These are phyloP conservation scores for Tagetes patula DNA, from an alignment of 129 eudicot genomes.

Conservation along the genomic window DNA sequence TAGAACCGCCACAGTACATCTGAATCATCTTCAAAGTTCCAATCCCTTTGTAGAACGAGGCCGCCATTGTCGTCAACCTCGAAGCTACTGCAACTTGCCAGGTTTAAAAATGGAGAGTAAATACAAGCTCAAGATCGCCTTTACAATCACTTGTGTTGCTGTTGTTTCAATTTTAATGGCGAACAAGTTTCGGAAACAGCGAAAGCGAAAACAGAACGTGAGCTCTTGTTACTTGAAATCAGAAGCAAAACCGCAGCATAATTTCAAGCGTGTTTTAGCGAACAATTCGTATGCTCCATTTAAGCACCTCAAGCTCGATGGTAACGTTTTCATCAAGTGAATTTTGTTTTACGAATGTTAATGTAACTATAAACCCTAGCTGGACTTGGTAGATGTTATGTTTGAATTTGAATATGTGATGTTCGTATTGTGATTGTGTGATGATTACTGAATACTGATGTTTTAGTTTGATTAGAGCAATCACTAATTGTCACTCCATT, in stretches of 20 bases:
- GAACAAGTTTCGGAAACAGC: constrained; percentile 28
- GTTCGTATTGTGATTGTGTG: background rate
- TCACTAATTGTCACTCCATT: constrained; percentile 34
- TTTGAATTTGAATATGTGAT: background rate
- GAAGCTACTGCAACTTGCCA: background rate
- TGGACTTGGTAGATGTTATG: constrained; percentile 1
- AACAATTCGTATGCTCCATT: constrained; percentile 75
- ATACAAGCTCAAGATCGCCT: constrained; percentile 37
- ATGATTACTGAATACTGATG: background rate
- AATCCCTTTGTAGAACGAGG: background rate
- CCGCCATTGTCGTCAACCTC: constrained; percentile 33
- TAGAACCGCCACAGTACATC: background rate
- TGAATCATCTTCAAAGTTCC: background rate
- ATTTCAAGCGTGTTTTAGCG: constrained; percentile 69
- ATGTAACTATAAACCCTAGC: constrained; percentile 24
- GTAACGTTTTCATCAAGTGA: constrained; percentile 14
- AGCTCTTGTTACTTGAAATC: constrained; percentile 57
- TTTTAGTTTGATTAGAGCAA: background rate
- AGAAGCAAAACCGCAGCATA: constrained; percentile 57
- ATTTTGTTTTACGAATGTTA: constrained; percentile 1
- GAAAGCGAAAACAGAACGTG: constrained; percentile 40
- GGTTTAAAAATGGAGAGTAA: constrained; percentile 34
- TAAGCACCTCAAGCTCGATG: constrained; percentile 59
- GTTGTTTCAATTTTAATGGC: constrained; percentile 47
- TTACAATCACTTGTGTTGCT: constrained; percentile 43